Percentiles rank a stretch among this genome's conserved stretches.
Conservation (phyloP, 495 filamentous ascomycete genomes). For the Hyphodiscus hymeniophilus region DNA sequence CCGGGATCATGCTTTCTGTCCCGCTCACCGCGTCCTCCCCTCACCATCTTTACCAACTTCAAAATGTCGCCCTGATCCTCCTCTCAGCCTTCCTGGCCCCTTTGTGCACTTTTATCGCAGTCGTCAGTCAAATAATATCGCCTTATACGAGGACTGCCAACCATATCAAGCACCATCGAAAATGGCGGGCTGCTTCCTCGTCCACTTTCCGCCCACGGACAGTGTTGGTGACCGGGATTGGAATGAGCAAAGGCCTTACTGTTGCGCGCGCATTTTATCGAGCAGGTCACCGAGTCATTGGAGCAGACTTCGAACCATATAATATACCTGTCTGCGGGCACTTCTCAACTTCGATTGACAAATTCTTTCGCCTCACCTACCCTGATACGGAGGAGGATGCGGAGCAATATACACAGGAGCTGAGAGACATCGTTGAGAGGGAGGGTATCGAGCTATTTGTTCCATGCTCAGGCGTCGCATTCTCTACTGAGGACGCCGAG, state of each 20-base stretch:
- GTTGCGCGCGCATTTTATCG: slow-evolving; percentile 60
- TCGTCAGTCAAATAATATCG: slow-evolving; percentile 42
- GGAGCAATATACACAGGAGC: slow-evolving; percentile 14
- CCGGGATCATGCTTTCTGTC: slow-evolving; percentile 14
- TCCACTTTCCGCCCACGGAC: slow-evolving; percentile 39
- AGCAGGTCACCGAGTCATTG: slow-evolving; percentile 62
- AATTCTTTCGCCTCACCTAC: slow-evolving; percentile 44
- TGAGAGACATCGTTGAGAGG: slow-evolving; percentile 48
- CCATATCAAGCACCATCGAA: slow-evolving; percentile 22
- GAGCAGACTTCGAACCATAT: slow-evolving; percentile 54
- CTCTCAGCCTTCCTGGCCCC: slow-evolving; percentile 47
- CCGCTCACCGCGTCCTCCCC: slow-evolving; percentile 20
- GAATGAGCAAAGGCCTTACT: slow-evolving; percentile 57
- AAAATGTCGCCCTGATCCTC: slow-evolving; percentile 40
- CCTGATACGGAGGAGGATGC: slow-evolving; percentile 22
- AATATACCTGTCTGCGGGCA: slow-evolving; percentile 30
- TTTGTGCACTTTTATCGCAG: slow-evolving; percentile 40
- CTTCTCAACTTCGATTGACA: slow-evolving; percentile 36
- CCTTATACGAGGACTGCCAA: slow-evolving; percentile 39
- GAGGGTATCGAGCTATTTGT: slow-evolving; percentile 69
- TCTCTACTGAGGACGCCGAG: slow-evolving; percentile 52
- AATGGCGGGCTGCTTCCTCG: slow-evolving; percentile 25
- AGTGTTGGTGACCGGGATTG: slow-evolving; percentile 64
- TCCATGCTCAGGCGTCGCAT: slow-evolving; percentile 54
- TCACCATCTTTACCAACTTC: slow-evolving; percentile 30